phyloP scores from a whole-genome alignment of 768 basidiomycete genomes.

The Grammothele lineata region DNA sequence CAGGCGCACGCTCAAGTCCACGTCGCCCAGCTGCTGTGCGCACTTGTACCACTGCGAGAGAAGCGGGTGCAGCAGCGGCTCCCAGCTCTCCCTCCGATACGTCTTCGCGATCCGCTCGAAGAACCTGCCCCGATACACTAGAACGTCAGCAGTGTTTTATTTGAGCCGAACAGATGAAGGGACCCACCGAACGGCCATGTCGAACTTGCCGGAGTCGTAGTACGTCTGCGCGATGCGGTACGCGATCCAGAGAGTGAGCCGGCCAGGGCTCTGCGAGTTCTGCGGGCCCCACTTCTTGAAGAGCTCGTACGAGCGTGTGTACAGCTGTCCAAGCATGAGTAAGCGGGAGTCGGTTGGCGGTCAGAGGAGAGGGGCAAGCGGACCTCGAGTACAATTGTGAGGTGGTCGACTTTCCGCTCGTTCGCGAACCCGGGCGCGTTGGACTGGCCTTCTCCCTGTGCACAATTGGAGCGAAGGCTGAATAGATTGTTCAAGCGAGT shows the following conservation, averaged over 20 bases:
- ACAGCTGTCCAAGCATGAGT: conserved; percentile 71
- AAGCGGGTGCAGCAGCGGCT: conserved; percentile 65
- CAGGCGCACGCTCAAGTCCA: conserved; percentile 71
- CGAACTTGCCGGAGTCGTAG: conserved; percentile 72
- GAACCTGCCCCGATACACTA: conserved; percentile 56
- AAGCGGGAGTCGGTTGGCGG: background rate
- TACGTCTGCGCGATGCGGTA: conserved; percentile 88
- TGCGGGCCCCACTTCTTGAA: conserved; percentile 73
- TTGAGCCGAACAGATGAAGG: too few species aligned
- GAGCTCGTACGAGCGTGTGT: conserved; percentile 90
- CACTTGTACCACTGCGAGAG: conserved; percentile 80
- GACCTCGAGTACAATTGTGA: conserved; percentile 80
- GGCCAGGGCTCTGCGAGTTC: conserved; percentile 52
- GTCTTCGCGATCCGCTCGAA: conserved; percentile 89
- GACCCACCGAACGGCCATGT: conserved; percentile 79
- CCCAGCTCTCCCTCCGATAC: conserved; percentile 86
- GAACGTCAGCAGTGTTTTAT: background rate
- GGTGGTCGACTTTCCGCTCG: conserved; percentile 91
- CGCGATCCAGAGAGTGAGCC: conserved; percentile 88
- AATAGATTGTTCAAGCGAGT: too few species aligned
- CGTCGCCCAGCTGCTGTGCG: conserved; percentile 71
- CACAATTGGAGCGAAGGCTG: too few species aligned
- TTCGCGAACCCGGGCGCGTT: conserved; percentile 74
- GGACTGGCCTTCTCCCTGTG: conserved; percentile 1
- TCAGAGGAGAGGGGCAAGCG: conserved; percentile 11